These are phyloP conservation scores for Geotrichum fermentans DNA, from an alignment of 1,139 yeast genomes.

Conservation along the genomic window DNA sequence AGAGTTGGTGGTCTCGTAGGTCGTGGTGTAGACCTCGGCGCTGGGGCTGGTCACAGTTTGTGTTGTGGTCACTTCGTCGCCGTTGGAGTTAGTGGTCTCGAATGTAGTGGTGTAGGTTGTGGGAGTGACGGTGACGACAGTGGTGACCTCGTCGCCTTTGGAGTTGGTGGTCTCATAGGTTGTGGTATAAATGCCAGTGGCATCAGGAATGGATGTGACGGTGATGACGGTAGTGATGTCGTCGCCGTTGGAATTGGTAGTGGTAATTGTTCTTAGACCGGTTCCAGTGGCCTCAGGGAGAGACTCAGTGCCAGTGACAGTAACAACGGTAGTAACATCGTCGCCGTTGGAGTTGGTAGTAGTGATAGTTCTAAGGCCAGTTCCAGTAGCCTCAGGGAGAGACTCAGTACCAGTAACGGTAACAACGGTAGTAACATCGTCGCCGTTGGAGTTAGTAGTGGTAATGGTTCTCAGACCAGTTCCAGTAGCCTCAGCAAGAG, in stretches of 20 bases:
- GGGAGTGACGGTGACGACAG: background rate
- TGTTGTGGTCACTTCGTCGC: no score
- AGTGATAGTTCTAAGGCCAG: background rate
- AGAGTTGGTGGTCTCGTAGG: background rate
- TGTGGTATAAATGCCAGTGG: background rate
- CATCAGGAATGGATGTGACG: no score
- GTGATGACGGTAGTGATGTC: background rate
- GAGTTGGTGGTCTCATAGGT: background rate
- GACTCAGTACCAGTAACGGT: no score
- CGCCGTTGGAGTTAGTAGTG: no score
- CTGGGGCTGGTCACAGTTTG: no score
- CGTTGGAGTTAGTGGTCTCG: background rate
- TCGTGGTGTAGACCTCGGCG: background rate
- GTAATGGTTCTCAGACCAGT: no score
- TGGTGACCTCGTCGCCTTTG: background rate
- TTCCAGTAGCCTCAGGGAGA: no score
- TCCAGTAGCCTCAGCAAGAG: slow-evolving; percentile 2
- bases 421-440: no score
- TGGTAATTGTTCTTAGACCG: background rate
- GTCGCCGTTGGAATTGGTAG: background rate
- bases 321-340: background rate
- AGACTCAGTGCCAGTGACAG: background rate
- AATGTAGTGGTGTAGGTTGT: background rate
- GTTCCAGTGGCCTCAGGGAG: background rate
- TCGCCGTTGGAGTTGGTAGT: background rate